Base-by-base conservation (phyloP, 805 yeast species). In the Wickerhamomyces alni region DNA sequence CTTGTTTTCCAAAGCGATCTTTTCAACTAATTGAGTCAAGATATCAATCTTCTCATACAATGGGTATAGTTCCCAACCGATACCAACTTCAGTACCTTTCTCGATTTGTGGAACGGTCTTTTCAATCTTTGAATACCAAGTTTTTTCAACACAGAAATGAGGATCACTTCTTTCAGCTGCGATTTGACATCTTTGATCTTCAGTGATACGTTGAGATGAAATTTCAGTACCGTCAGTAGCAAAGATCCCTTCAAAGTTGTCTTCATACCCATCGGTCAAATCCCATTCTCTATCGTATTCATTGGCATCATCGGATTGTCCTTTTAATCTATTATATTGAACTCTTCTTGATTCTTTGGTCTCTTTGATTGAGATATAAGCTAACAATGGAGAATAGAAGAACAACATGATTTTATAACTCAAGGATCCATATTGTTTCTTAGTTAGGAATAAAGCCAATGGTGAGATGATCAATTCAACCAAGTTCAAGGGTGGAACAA, bases 201-300 rank as follows among this genome's bases (percentile, higher is more conserved):
- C 65, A 16, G 68, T 58, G 5, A 66, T 59, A 22, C 58, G 54
- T 16, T 54, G 51, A 5, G 51, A 55, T 10, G 58, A 44, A 2
- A 46, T 43, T 3, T 50, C 53, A 16, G 55, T 48, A 4, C 55
- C 55, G 26, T 52, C 53, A 21, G 49, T 39, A 16, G 57, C 52
- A 34, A 62, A 56, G 5, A 62, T 35, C 5, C 58, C 61, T n/a
- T 55, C 59, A 17, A 49, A 56, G 15, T 52, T 47, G 32, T 64
- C 70, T 25, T 63, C 60, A 40, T 63, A 86, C 0, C 95, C 95
- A 59, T 86, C 95, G 8, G 82, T 74, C 48, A 87, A 66, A 47
- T 83, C 87, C 95, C 95, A 87, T 51, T 82, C 89, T 8, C 80
- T 72, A 52, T 87, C 86, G 17, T 66, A 51, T 54, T 83, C 91